These are phyloP conservation scores for Starmerella asiatica DNA, from an alignment of 805 yeast genomes.

Conservation along the genomic window DNA sequence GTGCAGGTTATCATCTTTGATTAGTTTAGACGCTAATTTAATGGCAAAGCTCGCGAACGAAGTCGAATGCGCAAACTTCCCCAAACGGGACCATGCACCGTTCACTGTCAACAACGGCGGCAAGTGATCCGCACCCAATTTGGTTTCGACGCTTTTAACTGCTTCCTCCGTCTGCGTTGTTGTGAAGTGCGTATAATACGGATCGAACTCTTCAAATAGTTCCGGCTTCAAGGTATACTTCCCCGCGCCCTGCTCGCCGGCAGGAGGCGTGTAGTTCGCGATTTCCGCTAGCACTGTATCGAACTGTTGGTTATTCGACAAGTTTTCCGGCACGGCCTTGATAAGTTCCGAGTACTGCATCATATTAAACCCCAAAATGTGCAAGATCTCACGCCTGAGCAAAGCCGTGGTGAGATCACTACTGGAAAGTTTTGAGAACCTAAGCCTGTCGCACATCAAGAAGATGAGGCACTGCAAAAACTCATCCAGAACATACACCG, in stretches of 20 bases:
- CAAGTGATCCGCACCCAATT: conserved; percentile 36
- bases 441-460: conserved; percentile 52
- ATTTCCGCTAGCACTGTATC: conserved; percentile 44
- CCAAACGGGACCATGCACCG: conserved; percentile 26
- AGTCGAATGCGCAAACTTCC: conserved; percentile 21
- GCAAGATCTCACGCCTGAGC: conserved; percentile 61
- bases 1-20: conserved; percentile 33
- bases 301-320: conserved; percentile 59
- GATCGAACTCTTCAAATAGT: conserved; percentile 47
- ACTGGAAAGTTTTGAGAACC: conserved; percentile 38
- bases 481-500: conserved; percentile 65
- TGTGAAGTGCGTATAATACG: conserved; percentile 66
- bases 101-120: conserved; percentile 34
- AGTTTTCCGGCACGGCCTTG: conserved; percentile 59
- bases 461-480: conserved; percentile 55
- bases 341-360: conserved; percentile 58
- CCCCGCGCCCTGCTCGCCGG: conserved; percentile 45
- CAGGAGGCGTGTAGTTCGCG: conserved; percentile 52
- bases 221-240: conserved; percentile 53
- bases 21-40: conserved; percentile 7
- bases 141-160: conserved; percentile 44
- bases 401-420: conserved; percentile 37
- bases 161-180: conserved; percentile 78
- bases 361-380: conserved; percentile 64
- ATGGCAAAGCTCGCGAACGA: conserved; percentile 21